Conservation (phyloP, 2,329 filamentous ascomycete species). For the Verticillium alfalfae region DNA sequence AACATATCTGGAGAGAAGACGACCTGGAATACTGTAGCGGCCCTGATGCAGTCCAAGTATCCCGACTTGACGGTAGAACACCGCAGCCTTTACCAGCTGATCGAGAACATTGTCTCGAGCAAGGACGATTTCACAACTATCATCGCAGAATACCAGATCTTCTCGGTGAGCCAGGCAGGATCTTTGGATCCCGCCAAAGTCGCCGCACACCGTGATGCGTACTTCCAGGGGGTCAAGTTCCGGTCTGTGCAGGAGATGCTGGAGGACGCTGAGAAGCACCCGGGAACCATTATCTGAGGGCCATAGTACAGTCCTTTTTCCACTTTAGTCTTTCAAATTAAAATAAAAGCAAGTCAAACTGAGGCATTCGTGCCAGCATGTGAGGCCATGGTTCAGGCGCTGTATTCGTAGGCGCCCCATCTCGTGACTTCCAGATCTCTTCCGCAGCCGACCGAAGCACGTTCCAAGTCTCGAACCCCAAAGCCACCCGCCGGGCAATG, state of each 20-base stretch:
- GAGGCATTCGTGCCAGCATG: not conserved
- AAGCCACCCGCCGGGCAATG: not conserved
- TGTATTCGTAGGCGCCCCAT: not conserved
- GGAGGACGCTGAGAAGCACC: conserved; percentile 1
- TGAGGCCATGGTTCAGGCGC: not conserved
- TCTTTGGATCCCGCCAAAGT: conserved; percentile 6
- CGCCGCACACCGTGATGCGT: conserved; percentile 5
- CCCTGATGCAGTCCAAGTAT: not conserved
- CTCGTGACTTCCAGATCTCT: not conserved
- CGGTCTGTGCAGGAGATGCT: not conserved
- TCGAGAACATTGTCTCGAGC: not conserved
- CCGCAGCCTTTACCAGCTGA: conserved; percentile 3
- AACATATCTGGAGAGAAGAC: conserved; percentile 8
- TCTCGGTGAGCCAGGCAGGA: conserved; percentile 5
- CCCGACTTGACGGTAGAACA: not conserved
- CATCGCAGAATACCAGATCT: conserved; percentile 6
- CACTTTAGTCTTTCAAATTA: not conserved
- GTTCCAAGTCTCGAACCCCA: not conserved
- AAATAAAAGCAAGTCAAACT: not conserved
- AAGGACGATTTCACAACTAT: not conserved
- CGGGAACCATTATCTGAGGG: not conserved
- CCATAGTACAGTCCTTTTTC: not conserved
- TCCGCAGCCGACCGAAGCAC: not conserved
- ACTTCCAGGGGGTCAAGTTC: conserved; percentile 4
- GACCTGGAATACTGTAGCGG: conserved; percentile 1